Evolutionary conservation across 257 asterid species (phyloP).

Genomic region (Linderniella brevidens): DNA sequence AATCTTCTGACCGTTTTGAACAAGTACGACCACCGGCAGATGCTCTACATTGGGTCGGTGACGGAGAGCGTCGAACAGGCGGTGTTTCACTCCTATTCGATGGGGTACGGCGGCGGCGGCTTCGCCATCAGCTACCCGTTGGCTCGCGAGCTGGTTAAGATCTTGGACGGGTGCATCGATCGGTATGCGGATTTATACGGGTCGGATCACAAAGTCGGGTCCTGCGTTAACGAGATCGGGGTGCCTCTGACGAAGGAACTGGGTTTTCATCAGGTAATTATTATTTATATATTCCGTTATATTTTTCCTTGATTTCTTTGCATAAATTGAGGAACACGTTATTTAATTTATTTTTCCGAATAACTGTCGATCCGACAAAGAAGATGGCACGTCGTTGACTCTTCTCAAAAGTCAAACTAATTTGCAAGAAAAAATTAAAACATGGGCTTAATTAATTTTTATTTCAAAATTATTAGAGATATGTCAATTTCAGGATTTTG

Average conservation of each 20-base stretch:
- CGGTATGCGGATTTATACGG: slow-evolving; percentile 60
- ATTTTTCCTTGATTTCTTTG: neutral
- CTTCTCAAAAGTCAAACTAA: no score
- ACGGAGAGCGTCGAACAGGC: slow-evolving; percentile 89
- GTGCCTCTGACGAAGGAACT: slow-evolving; percentile 55
- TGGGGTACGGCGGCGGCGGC: slow-evolving; percentile 92
- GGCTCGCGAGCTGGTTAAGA: slow-evolving; percentile 47
- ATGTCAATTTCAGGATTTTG: no score
- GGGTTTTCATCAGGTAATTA: slow-evolving; percentile 74
- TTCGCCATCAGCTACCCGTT: slow-evolving; percentile 67
- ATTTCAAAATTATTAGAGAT: no score
- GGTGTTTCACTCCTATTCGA: slow-evolving; percentile 39
- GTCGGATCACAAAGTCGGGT: slow-evolving; percentile 55
- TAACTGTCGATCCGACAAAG: no score
- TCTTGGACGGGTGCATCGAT: slow-evolving; percentile 65
- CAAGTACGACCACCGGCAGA: slow-evolving; percentile 47
- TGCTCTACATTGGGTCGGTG: slow-evolving; percentile 61
- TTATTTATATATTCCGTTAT: neutral
- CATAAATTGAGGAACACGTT: no score
- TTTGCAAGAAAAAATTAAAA: no score
- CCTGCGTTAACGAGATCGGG: slow-evolving; percentile 57
- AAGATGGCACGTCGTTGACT: no score
- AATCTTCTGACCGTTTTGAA: slow-evolving; percentile 39
- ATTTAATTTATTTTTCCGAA: no score
- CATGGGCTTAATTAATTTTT: no score